Evolutionary conservation across 805 yeast species (phyloP).

Genomic region (Maudiozyma serrabonitensis): DNA sequence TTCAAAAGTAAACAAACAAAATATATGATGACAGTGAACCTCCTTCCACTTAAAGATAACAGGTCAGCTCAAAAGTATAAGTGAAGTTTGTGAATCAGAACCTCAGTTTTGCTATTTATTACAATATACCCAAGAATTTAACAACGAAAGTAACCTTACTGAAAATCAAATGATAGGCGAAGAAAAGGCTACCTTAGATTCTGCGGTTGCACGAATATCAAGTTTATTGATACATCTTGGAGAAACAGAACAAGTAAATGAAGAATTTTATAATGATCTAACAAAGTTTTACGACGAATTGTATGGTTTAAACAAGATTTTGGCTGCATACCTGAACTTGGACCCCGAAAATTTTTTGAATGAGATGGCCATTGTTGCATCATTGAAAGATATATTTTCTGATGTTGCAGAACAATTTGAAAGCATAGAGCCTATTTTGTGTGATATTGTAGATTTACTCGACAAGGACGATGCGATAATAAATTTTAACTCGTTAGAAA

Average conservation of each 20-base stretch:
- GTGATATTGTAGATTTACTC: slow-evolving; percentile 29
- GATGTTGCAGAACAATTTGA: slow-evolving; percentile 24
- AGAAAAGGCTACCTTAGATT: background rate
- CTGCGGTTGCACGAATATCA: background rate
- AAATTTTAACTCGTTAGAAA: background rate
- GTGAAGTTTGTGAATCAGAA: background rate
- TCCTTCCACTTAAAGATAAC: background rate
- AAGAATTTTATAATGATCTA: background rate
- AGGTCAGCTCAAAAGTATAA: background rate
- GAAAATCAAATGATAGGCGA: background rate
- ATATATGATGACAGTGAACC: background rate
- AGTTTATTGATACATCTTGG: background rate
- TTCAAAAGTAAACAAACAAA: background rate
- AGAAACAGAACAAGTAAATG: background rate
- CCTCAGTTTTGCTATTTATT: background rate
- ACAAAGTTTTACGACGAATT: background rate
- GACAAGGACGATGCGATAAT: slow-evolving; percentile 15
- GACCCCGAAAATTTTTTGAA: background rate
- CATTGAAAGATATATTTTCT: background rate
- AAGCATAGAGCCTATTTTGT: slow-evolving; percentile 29
- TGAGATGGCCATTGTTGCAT: slow-evolving; percentile 1
- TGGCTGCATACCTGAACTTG: background rate
- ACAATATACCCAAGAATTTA: background rate
- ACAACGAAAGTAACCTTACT: background rate
- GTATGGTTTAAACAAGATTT: background rate